Percentiles rank a stretch among this genome's conserved stretches.
Evolutionary conservation across 1,139 yeast species (phyloP).

Genomic region (Keqinozyma sinolaborantium): DNA sequence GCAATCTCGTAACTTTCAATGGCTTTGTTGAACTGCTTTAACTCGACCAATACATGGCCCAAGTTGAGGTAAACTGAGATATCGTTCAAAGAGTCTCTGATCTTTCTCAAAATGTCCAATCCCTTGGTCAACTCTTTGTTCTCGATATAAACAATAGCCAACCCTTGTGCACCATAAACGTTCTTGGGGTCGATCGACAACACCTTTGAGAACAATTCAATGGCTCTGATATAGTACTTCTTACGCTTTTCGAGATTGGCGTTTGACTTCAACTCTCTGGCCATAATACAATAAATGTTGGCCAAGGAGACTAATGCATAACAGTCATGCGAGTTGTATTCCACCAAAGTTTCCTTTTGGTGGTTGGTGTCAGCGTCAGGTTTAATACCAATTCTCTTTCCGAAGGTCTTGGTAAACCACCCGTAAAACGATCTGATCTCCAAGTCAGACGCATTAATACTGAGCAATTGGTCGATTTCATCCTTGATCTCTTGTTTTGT

Average conservation of each 20-base stretch:
- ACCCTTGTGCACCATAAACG: constrained; percentile 96
- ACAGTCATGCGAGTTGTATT: constrained; percentile 80
- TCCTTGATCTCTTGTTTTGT: constrained; percentile 43
- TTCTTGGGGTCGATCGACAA: constrained; percentile 78
- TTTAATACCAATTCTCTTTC: constrained; percentile 52
- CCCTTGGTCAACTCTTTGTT: constrained; percentile 76
- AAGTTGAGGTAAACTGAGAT: constrained; percentile 79
- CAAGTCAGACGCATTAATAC: constrained; percentile 55
- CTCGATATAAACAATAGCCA: constrained; percentile 91
- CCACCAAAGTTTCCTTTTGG: constrained; percentile 79
- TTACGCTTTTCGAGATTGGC: constrained; percentile 65
- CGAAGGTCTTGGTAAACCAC: constrained; percentile 72
- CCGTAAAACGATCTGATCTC: constrained; percentile 91
- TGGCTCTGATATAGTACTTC: constrained; percentile 81
- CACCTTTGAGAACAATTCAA: constrained; percentile 86
- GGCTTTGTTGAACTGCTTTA: constrained; percentile 80
- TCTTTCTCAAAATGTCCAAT: constrained; percentile 77
- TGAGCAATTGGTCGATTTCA: constrained; percentile 54
- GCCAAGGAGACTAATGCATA: constrained; percentile 90
- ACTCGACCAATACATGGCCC: constrained; percentile 84
- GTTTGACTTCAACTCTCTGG: constrained; percentile 63
- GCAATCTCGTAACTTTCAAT: constrained; percentile 88
- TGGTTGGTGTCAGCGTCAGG: constrained; percentile 72
- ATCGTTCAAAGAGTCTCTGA: constrained; percentile 85
- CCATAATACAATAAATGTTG: constrained; percentile 78